Conservation (phyloP, 164 flowering plant genomes). For the Tetrastigma voinierianum region DNA sequence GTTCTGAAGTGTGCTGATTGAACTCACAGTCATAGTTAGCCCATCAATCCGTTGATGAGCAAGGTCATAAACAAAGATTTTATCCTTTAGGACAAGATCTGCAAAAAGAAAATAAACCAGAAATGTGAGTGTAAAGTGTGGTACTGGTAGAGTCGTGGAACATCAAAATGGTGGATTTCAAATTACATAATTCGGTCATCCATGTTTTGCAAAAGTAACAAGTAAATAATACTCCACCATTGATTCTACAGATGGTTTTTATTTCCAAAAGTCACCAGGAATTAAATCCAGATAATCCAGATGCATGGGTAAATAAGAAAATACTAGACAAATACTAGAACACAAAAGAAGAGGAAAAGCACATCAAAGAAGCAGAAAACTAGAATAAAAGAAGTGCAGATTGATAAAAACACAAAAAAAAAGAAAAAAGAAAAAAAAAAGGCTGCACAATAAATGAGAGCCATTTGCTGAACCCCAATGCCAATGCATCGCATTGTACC, state of each 20-base stretch:
- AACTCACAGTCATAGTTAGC: constrained; percentile 65
- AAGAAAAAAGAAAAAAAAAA: too few species aligned
- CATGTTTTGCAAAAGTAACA: not conserved
- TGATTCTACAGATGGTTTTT: not conserved
- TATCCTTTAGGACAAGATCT: constrained; percentile 72
- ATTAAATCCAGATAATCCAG: not conserved
- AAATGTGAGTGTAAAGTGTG: not conserved
- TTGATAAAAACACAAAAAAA: not conserved
- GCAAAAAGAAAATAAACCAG: constrained; percentile 21
- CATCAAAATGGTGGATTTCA: not conserved
- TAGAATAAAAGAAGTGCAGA: not conserved
- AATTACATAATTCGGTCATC: not conserved
- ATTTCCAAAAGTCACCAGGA: not conserved
- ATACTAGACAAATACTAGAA: not conserved
- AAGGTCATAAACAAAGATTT: constrained; percentile 63
- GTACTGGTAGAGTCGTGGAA: not conserved
- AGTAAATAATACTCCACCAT: not conserved
- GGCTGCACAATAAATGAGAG: not conserved
- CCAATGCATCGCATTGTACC: not conserved
- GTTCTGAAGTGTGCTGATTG: not conserved
- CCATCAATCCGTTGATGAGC: constrained; percentile 61
- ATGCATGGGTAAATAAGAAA: not conserved
- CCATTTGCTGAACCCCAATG: not conserved
- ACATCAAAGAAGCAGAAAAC: not conserved
- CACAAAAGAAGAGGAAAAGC: not conserved